Base-by-base conservation (phyloP, 257 asterid species). In the Plantago ovata region DNA sequence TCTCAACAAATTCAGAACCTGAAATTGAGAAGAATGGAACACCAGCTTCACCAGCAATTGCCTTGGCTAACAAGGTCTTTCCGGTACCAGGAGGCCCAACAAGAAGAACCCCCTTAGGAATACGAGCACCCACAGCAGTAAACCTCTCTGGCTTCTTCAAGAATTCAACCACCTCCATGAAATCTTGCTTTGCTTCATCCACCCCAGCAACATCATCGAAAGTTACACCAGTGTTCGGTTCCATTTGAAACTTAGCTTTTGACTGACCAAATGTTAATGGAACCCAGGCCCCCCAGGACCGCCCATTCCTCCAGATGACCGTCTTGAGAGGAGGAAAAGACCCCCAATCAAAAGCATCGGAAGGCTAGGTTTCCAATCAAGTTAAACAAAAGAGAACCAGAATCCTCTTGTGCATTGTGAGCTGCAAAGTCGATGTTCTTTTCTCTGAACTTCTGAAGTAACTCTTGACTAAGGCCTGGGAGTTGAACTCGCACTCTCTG, bases 41-140 rank as follows among this genome's bases (percentile, higher is more conserved):
- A 10, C 96, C 96, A 2, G 99, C 99, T 82, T 93, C 99, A 44
- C 97, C 99, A 32, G 97, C 99, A 49, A 93, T 93, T 8, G 99
- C 99, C 73, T 93, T 93, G 38, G 99, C 99, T 24, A 93, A 82
- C 65, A 89, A 70, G 33, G 99, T 93, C 84, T 93, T 93, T 43
- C 99, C 97, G 1, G 99, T 93, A 59, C 99, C 99, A 0, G 97
- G 99, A 50, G 99, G 99, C 14, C 99, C 99, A 49, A 89, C 84
- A 42, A 93, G 96, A 68, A 93, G 97, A 71, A 93, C 99, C 12
- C 99, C 97, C 78, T 89, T 93, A 7, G 99, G 97, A 66, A 93
- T 93, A 68, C 97, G 91, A 58, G 99, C 97, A 38, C 97, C 99
- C 50, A 93, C 89, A 32, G 99, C 95, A 32, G 97, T 89, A 67